Percentiles rank a stretch among this genome's conserved stretches.
Conservation (phyloP, 257 asterid species). For the Solanum megistacrolobum region DNA sequence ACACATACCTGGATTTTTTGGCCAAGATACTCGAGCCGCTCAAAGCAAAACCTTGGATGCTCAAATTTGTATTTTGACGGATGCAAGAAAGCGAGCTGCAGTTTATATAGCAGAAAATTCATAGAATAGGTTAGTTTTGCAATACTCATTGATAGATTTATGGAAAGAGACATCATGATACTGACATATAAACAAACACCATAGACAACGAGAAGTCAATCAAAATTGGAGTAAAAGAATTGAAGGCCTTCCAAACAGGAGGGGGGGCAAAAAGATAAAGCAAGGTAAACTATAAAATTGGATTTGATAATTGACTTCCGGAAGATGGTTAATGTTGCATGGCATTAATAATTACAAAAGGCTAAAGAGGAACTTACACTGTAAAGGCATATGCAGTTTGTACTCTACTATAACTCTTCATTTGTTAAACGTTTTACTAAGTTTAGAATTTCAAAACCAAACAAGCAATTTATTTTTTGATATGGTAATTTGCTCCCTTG, state of each 20-base stretch:
- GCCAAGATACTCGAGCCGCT: slow-evolving; percentile 88
- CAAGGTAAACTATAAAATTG: neutral
- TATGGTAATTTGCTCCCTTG: neutral
- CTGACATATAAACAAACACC: neutral
- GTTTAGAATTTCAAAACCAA: neutral
- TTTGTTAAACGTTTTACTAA: neutral
- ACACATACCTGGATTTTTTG: slow-evolving; percentile 82
- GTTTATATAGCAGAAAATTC: neutral
- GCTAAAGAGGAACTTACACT: neutral
- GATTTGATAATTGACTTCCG: neutral
- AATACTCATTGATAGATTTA: neutral
- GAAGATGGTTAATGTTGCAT: neutral
- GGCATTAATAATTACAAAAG: neutral
- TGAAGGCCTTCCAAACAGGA: neutral
- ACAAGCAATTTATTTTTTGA: neutral
- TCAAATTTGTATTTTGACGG: slow-evolving; percentile 80
- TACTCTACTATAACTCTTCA: neutral
- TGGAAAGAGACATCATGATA: neutral
- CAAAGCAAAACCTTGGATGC: slow-evolving; percentile 94
- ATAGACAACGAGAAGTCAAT: neutral
- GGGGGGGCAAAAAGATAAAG: neutral
- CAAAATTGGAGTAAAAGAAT: neutral
- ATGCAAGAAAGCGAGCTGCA: slow-evolving; percentile 83
- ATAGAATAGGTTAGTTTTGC: neutral
- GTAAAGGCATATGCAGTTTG: neutral